phyloP scores from a whole-genome alignment of 495 filamentous ascomycete species.

The Penicillium goetzii region DNA sequence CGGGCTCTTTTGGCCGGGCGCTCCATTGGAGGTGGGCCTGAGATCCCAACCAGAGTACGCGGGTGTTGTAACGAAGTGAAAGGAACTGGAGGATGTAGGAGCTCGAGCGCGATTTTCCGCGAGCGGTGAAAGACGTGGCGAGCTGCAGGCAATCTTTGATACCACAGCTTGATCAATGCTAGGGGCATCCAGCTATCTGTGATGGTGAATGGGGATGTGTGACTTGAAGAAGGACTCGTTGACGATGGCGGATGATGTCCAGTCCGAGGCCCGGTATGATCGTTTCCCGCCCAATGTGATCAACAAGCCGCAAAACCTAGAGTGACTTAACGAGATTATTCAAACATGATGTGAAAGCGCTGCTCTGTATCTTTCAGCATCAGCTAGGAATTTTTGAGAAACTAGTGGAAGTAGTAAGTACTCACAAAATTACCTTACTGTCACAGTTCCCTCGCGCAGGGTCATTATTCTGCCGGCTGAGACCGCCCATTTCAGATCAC shows the following conservation, averaged over 20 bases:
- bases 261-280: background rate
- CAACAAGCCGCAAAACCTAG: background rate
- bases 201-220: background rate
- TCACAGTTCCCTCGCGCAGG: background rate
- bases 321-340: background rate
- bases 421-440: background rate
- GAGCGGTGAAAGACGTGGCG: background rate
- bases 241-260: background rate
- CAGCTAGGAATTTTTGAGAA: background rate
- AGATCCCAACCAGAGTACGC: background rate
- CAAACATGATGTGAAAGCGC: background rate
- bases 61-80: background rate
- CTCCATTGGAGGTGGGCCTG: conserved; percentile 8
- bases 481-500: background rate
- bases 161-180: background rate
- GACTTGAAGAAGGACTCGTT: background rate
- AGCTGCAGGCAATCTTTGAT: background rate
- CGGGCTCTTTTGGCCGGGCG: conserved; percentile 25
- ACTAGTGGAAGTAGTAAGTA: background rate
- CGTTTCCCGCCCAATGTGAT: background rate
- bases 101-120: background rate
- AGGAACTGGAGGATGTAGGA: background rate
- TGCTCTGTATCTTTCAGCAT: background rate
- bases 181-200: background rate
- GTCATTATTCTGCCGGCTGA: background rate